Conservation (phyloP, 2,329 filamentous ascomycete genomes). For the Colletotrichum limetticola region DNA sequence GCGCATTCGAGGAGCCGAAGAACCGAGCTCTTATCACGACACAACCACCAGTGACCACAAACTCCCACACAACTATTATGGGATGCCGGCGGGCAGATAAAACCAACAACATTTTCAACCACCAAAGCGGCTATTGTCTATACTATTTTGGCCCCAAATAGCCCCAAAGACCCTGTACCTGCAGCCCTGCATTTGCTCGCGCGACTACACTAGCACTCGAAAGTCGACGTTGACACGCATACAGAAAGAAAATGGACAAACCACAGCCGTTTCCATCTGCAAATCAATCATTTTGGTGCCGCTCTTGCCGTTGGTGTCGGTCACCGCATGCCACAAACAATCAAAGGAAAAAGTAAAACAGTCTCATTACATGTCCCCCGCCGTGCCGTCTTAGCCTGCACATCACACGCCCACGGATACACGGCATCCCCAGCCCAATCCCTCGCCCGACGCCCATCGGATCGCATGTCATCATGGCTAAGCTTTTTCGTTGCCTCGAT, state of each 20-base stretch:
- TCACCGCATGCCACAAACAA: slow-evolving; percentile 3
- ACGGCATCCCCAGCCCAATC: neutral
- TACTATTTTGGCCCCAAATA: neutral
- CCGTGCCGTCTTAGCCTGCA: slow-evolving; percentile 7
- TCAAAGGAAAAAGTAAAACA: neutral
- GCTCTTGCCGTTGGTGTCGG: slow-evolving; percentile 23
- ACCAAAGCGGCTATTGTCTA: slow-evolving; percentile 21
- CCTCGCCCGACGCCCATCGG: slow-evolving; percentile 4
- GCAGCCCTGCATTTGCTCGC: neutral
- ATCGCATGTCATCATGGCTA: slow-evolving; percentile 28
- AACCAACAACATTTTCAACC: slow-evolving; percentile 4
- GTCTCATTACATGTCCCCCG: neutral
- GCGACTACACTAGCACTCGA: neutral
- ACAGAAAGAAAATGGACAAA: neutral
- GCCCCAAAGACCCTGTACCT: neutral
- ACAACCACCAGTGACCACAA: neutral
- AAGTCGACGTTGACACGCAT: neutral
- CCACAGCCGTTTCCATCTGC: slow-evolving; percentile 12
- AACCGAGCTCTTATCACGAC: neutral
- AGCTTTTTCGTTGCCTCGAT: slow-evolving; percentile 32
- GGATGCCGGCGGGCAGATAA: neutral
- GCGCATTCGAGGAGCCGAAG: neutral
- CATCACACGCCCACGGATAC: neutral
- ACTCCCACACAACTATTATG: neutral
- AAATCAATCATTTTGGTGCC: slow-evolving; percentile 22